phyloP scores from a whole-genome alignment of 345 rosid species.

The Rhizophora mangle region DNA sequence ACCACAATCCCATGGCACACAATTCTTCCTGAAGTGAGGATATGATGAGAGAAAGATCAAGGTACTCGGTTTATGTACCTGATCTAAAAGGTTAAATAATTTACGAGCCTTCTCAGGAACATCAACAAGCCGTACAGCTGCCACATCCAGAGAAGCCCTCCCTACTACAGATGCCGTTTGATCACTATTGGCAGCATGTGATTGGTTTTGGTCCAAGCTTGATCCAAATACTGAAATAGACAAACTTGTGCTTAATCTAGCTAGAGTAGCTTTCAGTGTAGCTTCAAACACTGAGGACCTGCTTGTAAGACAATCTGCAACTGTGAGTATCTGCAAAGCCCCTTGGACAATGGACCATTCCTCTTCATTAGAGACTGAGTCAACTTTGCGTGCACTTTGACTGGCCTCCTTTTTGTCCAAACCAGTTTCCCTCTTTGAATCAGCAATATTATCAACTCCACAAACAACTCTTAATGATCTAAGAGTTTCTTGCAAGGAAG shows the following conservation, averaged over 20 bases:
- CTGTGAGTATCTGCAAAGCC: conserved; percentile 89
- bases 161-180: conserved; percentile 53
- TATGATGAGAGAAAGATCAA: neutral
- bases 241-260: conserved; percentile 83
- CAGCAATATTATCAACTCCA: conserved; percentile 70
- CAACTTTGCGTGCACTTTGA: conserved; percentile 60
- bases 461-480: conserved; percentile 88
- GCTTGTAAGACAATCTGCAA: conserved; percentile 92
- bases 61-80: conserved; percentile 42
- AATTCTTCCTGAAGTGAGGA: neutral
- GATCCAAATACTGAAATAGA: conserved; percentile 71
- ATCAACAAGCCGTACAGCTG: conserved; percentile 78
- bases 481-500: conserved; percentile 86
- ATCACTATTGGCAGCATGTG: conserved; percentile 44
- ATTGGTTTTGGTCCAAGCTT: conserved; percentile 64
- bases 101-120: conserved; percentile 81
- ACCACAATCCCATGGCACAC: too few relatives aligned
- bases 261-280: conserved; percentile 85
- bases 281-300: conserved; percentile 95
- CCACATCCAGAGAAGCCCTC: conserved; percentile 88
- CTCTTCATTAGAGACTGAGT: conserved; percentile 75
- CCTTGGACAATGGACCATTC: conserved; percentile 99
- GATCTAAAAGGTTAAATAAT: conserved; percentile 80
- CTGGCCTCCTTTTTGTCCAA: conserved; percentile 63
- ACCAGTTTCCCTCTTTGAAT: conserved; percentile 52